Evolutionary conservation across 768 basidiomycete genomes (phyloP).

Genomic region (Leccinum fibrillosum): DNA sequence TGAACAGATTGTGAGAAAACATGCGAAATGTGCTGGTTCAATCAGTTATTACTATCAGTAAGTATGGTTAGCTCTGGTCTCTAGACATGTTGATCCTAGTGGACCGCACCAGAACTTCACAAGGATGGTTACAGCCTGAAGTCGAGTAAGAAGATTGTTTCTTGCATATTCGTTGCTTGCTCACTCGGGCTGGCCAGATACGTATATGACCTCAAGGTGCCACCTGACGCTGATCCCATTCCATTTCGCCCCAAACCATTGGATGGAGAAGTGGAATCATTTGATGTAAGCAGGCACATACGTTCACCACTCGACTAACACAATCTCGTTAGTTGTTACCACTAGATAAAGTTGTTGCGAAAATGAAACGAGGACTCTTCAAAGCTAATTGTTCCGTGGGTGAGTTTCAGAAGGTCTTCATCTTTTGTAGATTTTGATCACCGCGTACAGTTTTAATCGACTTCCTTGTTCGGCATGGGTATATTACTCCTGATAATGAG

Average conservation of each 20-base stretch:
- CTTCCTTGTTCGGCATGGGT: slow-evolving; percentile 82
- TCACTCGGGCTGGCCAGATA: slow-evolving; percentile 42
- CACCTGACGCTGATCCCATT: slow-evolving; percentile 42
- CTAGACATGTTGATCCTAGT: neutral
- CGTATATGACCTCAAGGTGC: slow-evolving; percentile 78
- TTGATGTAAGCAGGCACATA: slow-evolving; percentile 55
- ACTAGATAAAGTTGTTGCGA: slow-evolving; percentile 56
- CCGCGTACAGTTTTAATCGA: slow-evolving; percentile 72
- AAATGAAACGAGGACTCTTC: slow-evolving; percentile 71
- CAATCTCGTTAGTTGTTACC: slow-evolving; percentile 54
- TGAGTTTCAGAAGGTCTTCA: slow-evolving; percentile 31
- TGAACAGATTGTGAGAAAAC: slow-evolving; percentile 56
- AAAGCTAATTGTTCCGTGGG: slow-evolving; percentile 92
- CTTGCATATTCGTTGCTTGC: neutral
- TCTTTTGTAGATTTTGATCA: slow-evolving; percentile 2
- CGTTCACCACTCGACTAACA: neutral
- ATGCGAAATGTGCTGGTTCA: slow-evolving; percentile 61
- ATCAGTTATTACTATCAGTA: slow-evolving; percentile 83
- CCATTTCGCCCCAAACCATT: slow-evolving; percentile 65
- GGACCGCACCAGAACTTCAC: slow-evolving; percentile 17
- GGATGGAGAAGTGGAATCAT: slow-evolving; percentile 94
- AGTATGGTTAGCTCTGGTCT: slow-evolving; percentile 4
- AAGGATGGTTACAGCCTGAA: slow-evolving; percentile 79
- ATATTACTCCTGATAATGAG: slow-evolving; percentile 86
- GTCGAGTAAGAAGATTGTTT: slow-evolving; percentile 54